Percentiles rank a stretch among this genome's conserved stretches.
Conservation (phyloP, 371 early-diverging fungal genomes). For the Zychaea mexicana region DNA sequence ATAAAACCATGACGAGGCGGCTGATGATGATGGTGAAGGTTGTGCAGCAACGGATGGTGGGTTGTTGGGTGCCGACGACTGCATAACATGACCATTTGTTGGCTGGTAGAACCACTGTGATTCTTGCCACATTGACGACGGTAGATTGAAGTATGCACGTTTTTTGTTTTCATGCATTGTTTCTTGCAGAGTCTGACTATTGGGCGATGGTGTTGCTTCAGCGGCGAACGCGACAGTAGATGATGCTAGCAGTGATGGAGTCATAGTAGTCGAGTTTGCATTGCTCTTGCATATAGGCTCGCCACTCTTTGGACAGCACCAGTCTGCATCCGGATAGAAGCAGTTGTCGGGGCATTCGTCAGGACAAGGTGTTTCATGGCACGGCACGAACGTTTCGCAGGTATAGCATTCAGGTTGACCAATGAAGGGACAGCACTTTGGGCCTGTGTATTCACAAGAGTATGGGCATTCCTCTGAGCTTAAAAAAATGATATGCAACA, state of each 20-base stretch:
- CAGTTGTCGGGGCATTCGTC: slow-evolving; percentile 28
- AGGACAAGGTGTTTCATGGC: slow-evolving; percentile 33
- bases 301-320: slow-evolving; percentile 34
- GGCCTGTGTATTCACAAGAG: slow-evolving; percentile 24
- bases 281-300: slow-evolving; percentile 19
- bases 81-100: background rate
- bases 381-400: slow-evolving; percentile 23
- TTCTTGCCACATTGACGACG: background rate
- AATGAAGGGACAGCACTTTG: slow-evolving; percentile 32
- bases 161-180: too few species aligned
- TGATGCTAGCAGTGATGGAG: background rate
- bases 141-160: background rate
- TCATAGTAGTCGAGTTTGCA: too few species aligned
- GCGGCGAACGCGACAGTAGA: background rate
- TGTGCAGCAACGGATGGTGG: too few species aligned
- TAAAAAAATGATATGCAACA: too few species aligned
- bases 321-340: slow-evolving; percentile 32
- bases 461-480: slow-evolving; percentile 24
- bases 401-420: slow-evolving; percentile 26
- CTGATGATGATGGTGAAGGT: too few species aligned
- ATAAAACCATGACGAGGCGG: too few species aligned
- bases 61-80: too few species aligned
- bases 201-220: background rate
- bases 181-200: too few species aligned
- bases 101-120: background rate